These are phyloP conservation scores for Penicillium herquei DNA, from an alignment of 495 filamentous ascomycete genomes.

Conservation along the genomic window DNA sequence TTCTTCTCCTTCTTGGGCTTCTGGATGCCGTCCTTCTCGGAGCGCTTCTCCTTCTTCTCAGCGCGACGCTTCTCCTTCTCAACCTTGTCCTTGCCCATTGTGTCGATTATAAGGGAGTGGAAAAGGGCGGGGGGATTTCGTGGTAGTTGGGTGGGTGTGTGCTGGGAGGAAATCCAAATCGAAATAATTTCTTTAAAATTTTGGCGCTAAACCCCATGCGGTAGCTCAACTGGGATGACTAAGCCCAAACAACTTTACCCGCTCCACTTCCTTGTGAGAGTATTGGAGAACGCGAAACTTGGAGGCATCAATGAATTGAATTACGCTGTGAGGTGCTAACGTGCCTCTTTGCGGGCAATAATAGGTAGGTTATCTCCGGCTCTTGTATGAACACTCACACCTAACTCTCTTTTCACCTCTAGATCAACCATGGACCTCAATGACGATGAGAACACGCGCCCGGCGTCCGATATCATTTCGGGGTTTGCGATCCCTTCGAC, in stretches of 20 bases:
- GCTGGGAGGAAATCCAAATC: slow-evolving; percentile 30
- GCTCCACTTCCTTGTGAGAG: neutral
- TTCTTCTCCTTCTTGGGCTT: slow-evolving; percentile 65
- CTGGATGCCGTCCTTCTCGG: slow-evolving; percentile 71
- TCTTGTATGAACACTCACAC: neutral
- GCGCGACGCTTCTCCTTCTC: slow-evolving; percentile 71
- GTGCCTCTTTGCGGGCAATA: neutral
- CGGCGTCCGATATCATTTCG: slow-evolving; percentile 32
- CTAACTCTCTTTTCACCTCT: neutral
- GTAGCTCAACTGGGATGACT: slow-evolving; percentile 31
- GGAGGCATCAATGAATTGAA: neutral
- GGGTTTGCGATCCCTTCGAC: slow-evolving; percentile 33
- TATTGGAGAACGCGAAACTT: neutral
- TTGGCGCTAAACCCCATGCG: slow-evolving; percentile 38
- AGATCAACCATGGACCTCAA: slow-evolving; percentile 21
- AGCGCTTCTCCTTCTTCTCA: slow-evolving; percentile 78
- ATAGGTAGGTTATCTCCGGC: too few species aligned
- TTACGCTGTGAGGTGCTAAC: neutral
- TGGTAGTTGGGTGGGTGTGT: slow-evolving; percentile 22
- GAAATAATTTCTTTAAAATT: slow-evolving; percentile 49
- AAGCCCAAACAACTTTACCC: slow-evolving; percentile 26
- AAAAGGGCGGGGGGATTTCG: slow-evolving; percentile 16
- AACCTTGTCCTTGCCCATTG: slow-evolving; percentile 54
- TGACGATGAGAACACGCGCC: slow-evolving; percentile 16
- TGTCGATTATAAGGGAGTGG: slow-evolving; percentile 24